These are phyloP conservation scores for Brassica hybrid DNA, from an alignment of 441 rosid genomes.

Conservation along the genomic window DNA sequence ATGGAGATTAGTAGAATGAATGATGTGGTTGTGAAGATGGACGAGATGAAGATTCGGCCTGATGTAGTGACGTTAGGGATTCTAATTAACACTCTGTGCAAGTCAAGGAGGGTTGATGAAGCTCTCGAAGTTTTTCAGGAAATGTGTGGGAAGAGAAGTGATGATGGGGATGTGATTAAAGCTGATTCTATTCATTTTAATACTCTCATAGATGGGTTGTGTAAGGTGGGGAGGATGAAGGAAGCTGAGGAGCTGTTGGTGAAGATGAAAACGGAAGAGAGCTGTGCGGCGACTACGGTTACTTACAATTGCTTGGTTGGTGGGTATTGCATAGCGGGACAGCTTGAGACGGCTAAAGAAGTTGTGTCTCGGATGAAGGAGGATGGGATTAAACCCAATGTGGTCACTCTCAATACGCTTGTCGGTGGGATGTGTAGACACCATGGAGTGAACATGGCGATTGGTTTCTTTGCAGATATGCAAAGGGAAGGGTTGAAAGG, in stretches of 20 bases:
- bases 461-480: constrained; percentile 57
- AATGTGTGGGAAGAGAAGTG: constrained; percentile 48
- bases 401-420: constrained; percentile 60
- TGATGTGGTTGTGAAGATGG: constrained; percentile 59
- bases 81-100: constrained; percentile 66
- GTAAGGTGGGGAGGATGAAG: constrained; percentile 78
- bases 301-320: constrained; percentile 80
- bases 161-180: constrained; percentile 47
- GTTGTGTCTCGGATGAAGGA: constrained; percentile 66
- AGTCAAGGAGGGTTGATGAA: constrained; percentile 62
- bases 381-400: constrained; percentile 55
- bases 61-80: constrained; percentile 65
- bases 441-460: constrained; percentile 61
- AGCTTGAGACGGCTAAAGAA: constrained; percentile 59
- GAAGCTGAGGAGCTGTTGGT: constrained; percentile 63
- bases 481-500: constrained; percentile 55
- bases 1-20: constrained; percentile 62
- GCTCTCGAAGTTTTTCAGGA: constrained; percentile 63
- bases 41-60: constrained; percentile 56
- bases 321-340: constrained; percentile 72
- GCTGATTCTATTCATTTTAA: constrained; percentile 72
- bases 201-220: constrained; percentile 74
- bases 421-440: constrained; percentile 73
- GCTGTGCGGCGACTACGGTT: constrained; percentile 50
- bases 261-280: constrained; percentile 55